Base-by-base conservation (phyloP, 192 early-diverging fungal species). In the Dissophora ornata region DNA sequence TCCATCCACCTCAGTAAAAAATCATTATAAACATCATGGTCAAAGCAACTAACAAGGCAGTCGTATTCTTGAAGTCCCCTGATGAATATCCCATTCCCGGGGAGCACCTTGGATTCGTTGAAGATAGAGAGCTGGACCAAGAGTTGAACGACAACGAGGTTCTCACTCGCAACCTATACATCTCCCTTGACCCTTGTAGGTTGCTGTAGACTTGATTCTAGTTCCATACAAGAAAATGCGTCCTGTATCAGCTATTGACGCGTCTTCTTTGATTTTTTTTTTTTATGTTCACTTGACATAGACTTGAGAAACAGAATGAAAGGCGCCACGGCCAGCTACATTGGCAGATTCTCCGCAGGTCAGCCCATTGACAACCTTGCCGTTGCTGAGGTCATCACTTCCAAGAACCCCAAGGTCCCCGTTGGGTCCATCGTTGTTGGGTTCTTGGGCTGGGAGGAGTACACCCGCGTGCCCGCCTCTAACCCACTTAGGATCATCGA, bases 181-280 rank as follows among this genome's bases (percentile, higher is more conserved):
- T 94, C 21, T 92, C 90, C 4, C 73, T 93, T 9, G 92, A 95
- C 77, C 93, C 91, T 8, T 94, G 94, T 77, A 88, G 91, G 88
- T 83, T 25, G 11, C 15, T 26, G 19, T 25, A 42, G 3, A 8
- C 0, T n/a, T n/a, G n/a, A n/a, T n/a, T n/a, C n/a, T n/a, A n/a
- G n/a, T n/a, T n/a, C n/a, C n/a, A n/a, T n/a, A n/a, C n/a, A n/a
- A n/a, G n/a, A n/a, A n/a, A n/a, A n/a, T n/a, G n/a, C n/a, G n/a
- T n/a, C n/a, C n/a, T n/a, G n/a, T n/a, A n/a, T n/a, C n/a, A n/a
- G n/a, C n/a, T n/a, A n/a, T n/a, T n/a, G n/a, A n/a, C n/a, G n/a
- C n/a, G n/a, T n/a, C n/a, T 38, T 28, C 3, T 47, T 16, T 25
- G 1, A 30, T 62, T 5, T 3, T 15, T n/a, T 38, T 50, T 15